Conservation (phyloP, 106 monocot species). For the Apostasia ramifera region DNA sequence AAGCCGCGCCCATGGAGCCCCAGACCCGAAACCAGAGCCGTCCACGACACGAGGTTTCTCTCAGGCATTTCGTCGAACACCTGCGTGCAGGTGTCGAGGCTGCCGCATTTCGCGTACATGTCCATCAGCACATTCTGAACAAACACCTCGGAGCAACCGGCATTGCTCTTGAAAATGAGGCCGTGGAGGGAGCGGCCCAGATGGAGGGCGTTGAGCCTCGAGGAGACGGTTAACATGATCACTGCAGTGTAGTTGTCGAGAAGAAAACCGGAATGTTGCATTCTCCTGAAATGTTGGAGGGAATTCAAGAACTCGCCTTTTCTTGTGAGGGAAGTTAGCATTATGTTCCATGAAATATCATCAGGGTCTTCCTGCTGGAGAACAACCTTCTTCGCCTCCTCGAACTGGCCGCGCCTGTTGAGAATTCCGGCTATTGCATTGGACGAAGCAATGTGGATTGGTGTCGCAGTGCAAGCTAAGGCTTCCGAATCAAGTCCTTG, state of each 20-base stretch:
- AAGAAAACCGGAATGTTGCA: constrained; percentile 27
- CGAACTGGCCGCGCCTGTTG: constrained; percentile 37
- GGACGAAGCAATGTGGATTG: constrained; percentile 9
- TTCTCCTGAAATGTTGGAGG: constrained; percentile 38
- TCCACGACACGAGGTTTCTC: constrained; percentile 73
- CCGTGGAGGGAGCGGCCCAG: constrained; percentile 54
- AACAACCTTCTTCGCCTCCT: constrained; percentile 41
- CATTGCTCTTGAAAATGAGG: constrained; percentile 44
- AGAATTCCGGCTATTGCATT: constrained; percentile 52
- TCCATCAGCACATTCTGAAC: constrained; percentile 60
- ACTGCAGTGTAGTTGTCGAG: constrained; percentile 51
- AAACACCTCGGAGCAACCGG: constrained; percentile 42
- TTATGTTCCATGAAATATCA: constrained; percentile 61
- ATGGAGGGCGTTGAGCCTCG: constrained; percentile 33
- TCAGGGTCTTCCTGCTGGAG: constrained; percentile 26
- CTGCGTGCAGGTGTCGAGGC: constrained; percentile 33
- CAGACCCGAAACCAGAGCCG: constrained; percentile 53
- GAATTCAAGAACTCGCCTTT: constrained; percentile 40
- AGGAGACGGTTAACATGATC: constrained; percentile 56
- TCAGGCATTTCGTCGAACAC: constrained; percentile 59
- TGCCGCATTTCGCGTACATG: constrained; percentile 87
- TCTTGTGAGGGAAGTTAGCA: constrained; percentile 48
- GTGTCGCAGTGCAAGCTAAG: constrained; percentile 10
- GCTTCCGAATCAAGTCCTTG: constrained; percentile 26
- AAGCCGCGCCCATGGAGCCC: constrained; percentile 46